Evolutionary conservation across 2,329 filamentous ascomycete genomes (phyloP).

Genomic region (Trichoderma citrinoviride): DNA sequence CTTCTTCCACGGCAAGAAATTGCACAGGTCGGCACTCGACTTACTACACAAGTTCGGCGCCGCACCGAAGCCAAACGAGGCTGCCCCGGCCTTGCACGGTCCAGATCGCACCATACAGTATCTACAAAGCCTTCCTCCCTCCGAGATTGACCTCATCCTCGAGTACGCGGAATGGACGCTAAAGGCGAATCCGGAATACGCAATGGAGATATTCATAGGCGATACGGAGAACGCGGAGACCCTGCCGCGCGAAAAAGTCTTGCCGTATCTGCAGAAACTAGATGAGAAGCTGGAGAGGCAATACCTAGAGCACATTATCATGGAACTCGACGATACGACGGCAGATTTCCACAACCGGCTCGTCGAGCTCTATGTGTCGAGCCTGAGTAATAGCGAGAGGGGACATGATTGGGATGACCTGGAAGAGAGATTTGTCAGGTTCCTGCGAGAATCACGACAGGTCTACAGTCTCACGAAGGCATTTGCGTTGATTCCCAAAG

Average conservation of each 20-base stretch:
- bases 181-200: constrained; percentile 65
- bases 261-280: constrained; percentile 69
- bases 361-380: constrained; percentile 65
- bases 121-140: constrained; percentile 81
- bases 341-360: constrained; percentile 85
- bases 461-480: constrained; percentile 75
- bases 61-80: constrained; percentile 49
- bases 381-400: constrained; percentile 47
- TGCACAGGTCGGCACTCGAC: constrained; percentile 83
- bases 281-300: constrained; percentile 69
- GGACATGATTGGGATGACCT: constrained; percentile 54
- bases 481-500: constrained; percentile 72
- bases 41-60: constrained; percentile 78
- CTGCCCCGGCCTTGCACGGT: constrained; percentile 64
- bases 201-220: constrained; percentile 89
- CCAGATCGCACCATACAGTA: constrained; percentile 84
- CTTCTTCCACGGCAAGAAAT: constrained; percentile 91
- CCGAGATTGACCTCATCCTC: constrained; percentile 85
- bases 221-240: constrained; percentile 95
- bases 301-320: constrained; percentile 89
- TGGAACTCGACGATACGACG: constrained; percentile 78
- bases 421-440: constrained; percentile 66
- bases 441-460: constrained; percentile 71
- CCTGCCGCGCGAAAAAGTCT: constrained; percentile 72
- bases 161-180: constrained; percentile 91